Conservation (phyloP, 2,329 filamentous ascomycete genomes). For the Dactylellina sp. region DNA sequence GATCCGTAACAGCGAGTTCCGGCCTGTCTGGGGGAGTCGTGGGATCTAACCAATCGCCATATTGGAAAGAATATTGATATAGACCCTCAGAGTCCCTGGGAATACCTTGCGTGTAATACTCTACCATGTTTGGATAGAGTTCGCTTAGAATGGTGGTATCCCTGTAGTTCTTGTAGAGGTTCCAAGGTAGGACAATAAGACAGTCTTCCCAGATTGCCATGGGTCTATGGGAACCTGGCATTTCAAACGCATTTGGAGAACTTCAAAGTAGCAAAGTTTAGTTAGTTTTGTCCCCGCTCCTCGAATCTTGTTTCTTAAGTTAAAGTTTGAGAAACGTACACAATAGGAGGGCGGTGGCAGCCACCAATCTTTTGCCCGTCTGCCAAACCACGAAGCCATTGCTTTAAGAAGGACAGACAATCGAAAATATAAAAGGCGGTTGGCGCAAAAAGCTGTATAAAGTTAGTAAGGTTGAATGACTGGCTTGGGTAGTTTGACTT, state of each 20-base stretch:
- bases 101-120: slow-evolving; percentile 64
- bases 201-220: slow-evolving; percentile 66
- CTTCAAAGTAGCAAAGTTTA: slow-evolving; percentile 1
- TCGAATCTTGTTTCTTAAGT: neutral
- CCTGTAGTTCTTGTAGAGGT: slow-evolving; percentile 64
- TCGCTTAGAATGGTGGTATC: slow-evolving; percentile 63
- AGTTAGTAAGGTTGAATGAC: neutral
- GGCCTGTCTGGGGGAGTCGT: slow-evolving; percentile 65
- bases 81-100: slow-evolving; percentile 62
- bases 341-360: slow-evolving; percentile 62
- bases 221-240: slow-evolving; percentile 52
- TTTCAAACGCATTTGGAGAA: slow-evolving; percentile 46
- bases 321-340: slow-evolving; percentile 49
- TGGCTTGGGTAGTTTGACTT: too few species aligned
- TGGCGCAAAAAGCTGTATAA: slow-evolving; percentile 66
- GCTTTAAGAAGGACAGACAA: slow-evolving; percentile 67
- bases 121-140: slow-evolving; percentile 65
- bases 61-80: slow-evolving; percentile 65
- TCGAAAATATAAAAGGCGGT: slow-evolving; percentile 70
- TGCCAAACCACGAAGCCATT: slow-evolving; percentile 68
- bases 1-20: slow-evolving; percentile 64
- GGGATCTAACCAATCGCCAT: slow-evolving; percentile 68
- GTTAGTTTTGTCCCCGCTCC: too few species aligned
- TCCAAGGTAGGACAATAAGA: slow-evolving; percentile 65
- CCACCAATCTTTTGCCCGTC: slow-evolving; percentile 62